Evolutionary conservation across 768 basidiomycete genomes (phyloP).

Genomic region (Tylopilus cervinicoccineus): DNA sequence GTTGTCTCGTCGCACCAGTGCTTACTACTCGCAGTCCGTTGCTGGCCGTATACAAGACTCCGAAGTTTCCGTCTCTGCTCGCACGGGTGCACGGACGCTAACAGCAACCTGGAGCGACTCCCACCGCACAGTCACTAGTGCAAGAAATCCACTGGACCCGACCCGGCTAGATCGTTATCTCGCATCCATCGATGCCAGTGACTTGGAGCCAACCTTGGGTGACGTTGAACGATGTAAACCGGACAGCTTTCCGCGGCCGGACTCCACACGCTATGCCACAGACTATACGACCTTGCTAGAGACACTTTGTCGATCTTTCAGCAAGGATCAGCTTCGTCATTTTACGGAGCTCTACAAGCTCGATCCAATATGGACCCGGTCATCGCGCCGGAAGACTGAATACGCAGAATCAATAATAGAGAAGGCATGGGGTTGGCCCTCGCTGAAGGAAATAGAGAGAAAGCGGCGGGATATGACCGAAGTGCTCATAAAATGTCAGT

Average conservation of each 20-base stretch:
- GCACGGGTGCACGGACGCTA: not conserved
- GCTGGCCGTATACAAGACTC: constrained; percentile 4
- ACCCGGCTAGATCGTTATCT: constrained; percentile 55
- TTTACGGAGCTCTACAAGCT: constrained; percentile 51
- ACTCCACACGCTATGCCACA: constrained; percentile 43
- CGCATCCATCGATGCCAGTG: constrained; percentile 44
- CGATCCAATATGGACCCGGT: constrained; percentile 30
- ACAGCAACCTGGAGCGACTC: constrained; percentile 2
- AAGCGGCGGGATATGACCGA: constrained; percentile 49
- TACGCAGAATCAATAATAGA: constrained; percentile 55
- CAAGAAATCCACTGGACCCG: constrained; percentile 34
- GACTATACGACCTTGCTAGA: constrained; percentile 53
- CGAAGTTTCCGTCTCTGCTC: constrained; percentile 3
- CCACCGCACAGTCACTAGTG: not conserved
- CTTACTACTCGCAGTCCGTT: constrained; percentile 24
- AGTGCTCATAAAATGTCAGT: constrained; percentile 43
- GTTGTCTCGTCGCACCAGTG: constrained; percentile 13
- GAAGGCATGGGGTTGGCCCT: constrained; percentile 66
- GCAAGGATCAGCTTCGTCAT: constrained; percentile 51
- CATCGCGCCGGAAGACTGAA: constrained; percentile 35
- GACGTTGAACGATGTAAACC: constrained; percentile 64
- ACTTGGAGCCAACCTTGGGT: constrained; percentile 46
- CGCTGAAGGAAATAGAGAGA: constrained; percentile 49
- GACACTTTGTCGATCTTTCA: constrained; percentile 59
- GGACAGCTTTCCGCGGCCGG: constrained; percentile 33